phyloP scores from a whole-genome alignment of 139 green algal genomes.

The Tetraselmis chui region DNA sequence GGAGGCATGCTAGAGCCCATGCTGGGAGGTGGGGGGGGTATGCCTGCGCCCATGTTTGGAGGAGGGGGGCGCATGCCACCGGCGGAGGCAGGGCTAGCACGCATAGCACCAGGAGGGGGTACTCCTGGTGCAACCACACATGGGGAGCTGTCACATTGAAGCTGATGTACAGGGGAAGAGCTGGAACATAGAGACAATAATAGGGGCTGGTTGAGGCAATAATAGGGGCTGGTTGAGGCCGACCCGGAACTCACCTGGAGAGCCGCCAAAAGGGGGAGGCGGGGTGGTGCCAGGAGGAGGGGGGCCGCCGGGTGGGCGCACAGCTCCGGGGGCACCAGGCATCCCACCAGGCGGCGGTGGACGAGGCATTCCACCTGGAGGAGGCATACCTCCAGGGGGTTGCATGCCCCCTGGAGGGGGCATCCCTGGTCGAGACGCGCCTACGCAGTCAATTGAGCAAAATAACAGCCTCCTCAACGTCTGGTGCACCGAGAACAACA shows the following conservation, averaged over 20 bases:
- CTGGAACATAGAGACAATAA: no score
- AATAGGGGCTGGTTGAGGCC: no score
- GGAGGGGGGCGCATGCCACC: no score
- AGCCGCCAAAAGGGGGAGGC: not conserved
- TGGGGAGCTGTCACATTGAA: not conserved
- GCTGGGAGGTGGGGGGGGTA: not conserved
- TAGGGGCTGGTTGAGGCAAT: no score
- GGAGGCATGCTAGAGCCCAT: not conserved
- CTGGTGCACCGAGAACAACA: not conserved
- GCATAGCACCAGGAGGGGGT: not conserved
- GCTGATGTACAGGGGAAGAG: not conserved
- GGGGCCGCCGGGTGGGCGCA: not conserved
- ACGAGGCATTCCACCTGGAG: not conserved
- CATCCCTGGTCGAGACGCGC: not conserved
- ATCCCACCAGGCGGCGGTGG: not conserved
- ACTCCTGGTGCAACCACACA: not conserved
- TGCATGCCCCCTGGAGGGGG: not conserved
- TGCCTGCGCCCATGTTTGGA: not conserved
- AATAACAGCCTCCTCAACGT: not conserved
- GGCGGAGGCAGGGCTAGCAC: not conserved
- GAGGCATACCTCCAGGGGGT: not conserved
- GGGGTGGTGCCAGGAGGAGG: no score
- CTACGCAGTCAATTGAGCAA: not conserved
- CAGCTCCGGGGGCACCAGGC: no score
- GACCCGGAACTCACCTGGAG: no score